These are phyloP conservation scores for Apiosordaria backusii DNA, from an alignment of 495 filamentous ascomycete species.

Conservation along the genomic window DNA sequence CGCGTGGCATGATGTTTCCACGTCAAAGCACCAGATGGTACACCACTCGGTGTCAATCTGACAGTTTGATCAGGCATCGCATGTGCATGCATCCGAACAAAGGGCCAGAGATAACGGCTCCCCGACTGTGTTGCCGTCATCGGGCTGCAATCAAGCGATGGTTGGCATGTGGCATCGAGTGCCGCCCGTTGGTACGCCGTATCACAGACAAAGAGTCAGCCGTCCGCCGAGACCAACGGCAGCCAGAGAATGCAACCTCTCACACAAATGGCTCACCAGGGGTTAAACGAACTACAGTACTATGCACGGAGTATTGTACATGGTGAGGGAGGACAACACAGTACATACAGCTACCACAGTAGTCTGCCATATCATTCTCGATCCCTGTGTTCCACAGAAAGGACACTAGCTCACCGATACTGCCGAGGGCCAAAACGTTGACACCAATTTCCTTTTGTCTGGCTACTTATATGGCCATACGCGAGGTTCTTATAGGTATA, in stretches of 20 bases:
- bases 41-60: not conserved
- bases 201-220: not conserved
- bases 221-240: not conserved
- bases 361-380: not conserved
- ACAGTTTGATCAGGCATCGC: not conserved
- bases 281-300: too few species aligned
- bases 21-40: not conserved
- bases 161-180: not conserved
- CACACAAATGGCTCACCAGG: not conserved
- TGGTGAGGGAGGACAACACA: not conserved
- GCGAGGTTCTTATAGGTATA: too few species aligned
- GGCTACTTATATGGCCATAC: too few species aligned
- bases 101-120: not conserved
- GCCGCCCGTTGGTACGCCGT: not conserved
- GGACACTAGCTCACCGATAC: too few species aligned
- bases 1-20: not conserved
- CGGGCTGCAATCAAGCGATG: not conserved
- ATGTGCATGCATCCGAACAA: not conserved
- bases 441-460: too few species aligned
- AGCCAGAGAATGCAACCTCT: not conserved
- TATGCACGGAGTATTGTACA: too few species aligned
- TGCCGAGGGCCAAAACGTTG: too few species aligned
- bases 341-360: not conserved
- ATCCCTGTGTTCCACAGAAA: not conserved
- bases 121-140: not conserved